Conservation (phyloP, 352 stramenopile genomes). For the Lagenidium sp. region DNA sequence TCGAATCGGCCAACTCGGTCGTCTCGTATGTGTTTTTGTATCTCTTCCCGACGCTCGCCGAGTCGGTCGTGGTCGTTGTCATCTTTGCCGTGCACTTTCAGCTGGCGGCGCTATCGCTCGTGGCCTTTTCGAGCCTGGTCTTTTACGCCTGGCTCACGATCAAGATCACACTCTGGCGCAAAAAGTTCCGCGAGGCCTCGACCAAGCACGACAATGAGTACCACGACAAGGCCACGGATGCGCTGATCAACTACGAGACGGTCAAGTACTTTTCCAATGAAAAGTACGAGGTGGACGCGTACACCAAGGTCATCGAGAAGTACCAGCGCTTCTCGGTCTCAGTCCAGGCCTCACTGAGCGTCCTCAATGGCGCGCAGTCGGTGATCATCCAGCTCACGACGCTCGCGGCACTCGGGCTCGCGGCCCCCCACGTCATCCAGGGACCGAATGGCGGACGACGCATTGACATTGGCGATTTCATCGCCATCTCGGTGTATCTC, state of each 20-base stretch:
- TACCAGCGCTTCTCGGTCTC: constrained; percentile 92
- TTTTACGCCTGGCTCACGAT: constrained; percentile 95
- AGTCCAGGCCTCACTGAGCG: constrained; percentile 90
- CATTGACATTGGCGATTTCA: constrained; percentile 93
- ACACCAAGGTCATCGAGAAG: constrained; percentile 86
- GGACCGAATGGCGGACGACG: constrained; percentile 40
- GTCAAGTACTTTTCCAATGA: constrained; percentile 98
- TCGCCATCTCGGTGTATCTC: constrained; percentile 95
- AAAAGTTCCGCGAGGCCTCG: constrained; percentile 94
- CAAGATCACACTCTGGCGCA: constrained; percentile 95
- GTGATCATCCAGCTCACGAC: constrained; percentile 72
- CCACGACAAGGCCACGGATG: constrained; percentile 96
- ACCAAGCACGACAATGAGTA: constrained; percentile 96
- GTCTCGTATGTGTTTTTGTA: constrained; percentile 98
- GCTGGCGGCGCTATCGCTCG: constrained; percentile 85
- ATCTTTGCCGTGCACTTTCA: constrained; percentile 92
- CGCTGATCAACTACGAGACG: constrained; percentile 97
- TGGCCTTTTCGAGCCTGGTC: constrained; percentile 94
- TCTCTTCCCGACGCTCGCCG: constrained; percentile 90
- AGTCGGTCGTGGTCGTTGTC: constrained; percentile 93
- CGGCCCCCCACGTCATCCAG: constrained; percentile 53
- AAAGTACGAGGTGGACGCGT: constrained; percentile 88
- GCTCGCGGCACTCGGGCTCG: constrained; percentile 47
- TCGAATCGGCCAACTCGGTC: constrained; percentile 90
- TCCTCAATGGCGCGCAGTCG: constrained; percentile 94